Conservation (phyloP, 768 basidiomycete genomes). For the Macrolepiota fuliginosa region DNA sequence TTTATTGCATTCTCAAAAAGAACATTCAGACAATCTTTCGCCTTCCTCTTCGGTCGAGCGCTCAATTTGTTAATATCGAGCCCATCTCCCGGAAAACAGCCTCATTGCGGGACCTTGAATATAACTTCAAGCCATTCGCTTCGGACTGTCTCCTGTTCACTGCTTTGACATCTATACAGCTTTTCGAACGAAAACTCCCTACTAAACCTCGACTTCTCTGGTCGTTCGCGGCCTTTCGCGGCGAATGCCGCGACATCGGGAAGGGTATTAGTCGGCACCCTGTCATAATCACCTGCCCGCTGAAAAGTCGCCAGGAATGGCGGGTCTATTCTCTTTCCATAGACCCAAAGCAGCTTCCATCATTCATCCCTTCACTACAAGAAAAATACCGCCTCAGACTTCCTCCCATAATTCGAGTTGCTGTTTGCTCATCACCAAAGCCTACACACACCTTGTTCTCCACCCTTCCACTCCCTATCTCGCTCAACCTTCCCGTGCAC, state of each 20-base stretch:
- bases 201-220: conserved; percentile 16
- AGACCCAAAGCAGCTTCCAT: background rate
- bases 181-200: conserved; percentile 19
- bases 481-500: conserved; percentile 41
- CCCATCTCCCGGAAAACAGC: conserved; percentile 19
- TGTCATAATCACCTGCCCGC: background rate
- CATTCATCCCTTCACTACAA: background rate
- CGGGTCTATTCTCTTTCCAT: background rate
- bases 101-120: conserved; percentile 26
- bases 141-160: conserved; percentile 42
- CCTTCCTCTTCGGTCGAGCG: conserved; percentile 37
- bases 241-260: background rate
- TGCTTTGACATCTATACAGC: conserved; percentile 27
- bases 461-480: conserved; percentile 37
- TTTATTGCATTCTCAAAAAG: background rate
- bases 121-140: conserved; percentile 29
- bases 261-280: background rate
- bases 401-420: background rate
- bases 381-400: background rate
- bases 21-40: conserved; percentile 41
- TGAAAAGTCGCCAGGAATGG: conserved; percentile 1
- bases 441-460: conserved; percentile 33
- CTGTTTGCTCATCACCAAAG: background rate
- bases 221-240: conserved; percentile 22
- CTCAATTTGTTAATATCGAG: conserved; percentile 19